Evolutionary conservation across 208 protist species (phyloP).

Genomic region (Trypanosoma cruzi): DNA sequence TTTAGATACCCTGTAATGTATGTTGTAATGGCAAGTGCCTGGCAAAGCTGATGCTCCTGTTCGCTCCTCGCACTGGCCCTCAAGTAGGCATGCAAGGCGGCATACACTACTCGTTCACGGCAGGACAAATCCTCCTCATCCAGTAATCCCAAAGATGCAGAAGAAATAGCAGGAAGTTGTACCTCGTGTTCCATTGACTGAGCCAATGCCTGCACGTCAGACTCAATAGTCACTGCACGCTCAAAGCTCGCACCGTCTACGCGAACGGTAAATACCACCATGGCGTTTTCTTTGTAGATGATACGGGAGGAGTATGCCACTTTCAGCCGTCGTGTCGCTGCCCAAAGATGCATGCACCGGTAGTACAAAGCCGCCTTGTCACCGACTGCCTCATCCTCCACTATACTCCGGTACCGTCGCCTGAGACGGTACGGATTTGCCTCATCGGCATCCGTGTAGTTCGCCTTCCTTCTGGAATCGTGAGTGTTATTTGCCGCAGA

Average conservation of each 20-base stretch:
- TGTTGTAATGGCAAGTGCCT: slow-evolving; percentile 58
- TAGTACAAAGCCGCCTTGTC: slow-evolving; percentile 65
- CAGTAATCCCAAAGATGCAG: slow-evolving; percentile 36
- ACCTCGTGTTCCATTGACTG: slow-evolving; percentile 52
- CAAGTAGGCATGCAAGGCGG: slow-evolving; percentile 75
- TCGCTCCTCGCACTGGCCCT: slow-evolving; percentile 25
- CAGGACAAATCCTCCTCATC: slow-evolving; percentile 57
- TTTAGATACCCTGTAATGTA: slow-evolving; percentile 55
- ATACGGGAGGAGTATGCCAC: slow-evolving; percentile 87
- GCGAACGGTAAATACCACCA: slow-evolving; percentile 81
- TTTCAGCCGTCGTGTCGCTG: slow-evolving; percentile 63
- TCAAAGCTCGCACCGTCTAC: slow-evolving; percentile 65
- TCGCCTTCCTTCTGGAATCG: not conserved
- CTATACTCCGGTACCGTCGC: slow-evolving; percentile 66
- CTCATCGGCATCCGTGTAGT: not conserved
- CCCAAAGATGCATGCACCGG: slow-evolving; percentile 83
- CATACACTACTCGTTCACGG: slow-evolving; percentile 64
- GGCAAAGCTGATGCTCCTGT: slow-evolving; percentile 55
- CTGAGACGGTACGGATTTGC: slow-evolving; percentile 7
- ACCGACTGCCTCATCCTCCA: slow-evolving; percentile 69
- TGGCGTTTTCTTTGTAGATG: slow-evolving; percentile 78
- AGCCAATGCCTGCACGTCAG: slow-evolving; percentile 43
- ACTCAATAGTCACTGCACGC: slow-evolving; percentile 55
- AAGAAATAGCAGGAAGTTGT: slow-evolving; percentile 35
- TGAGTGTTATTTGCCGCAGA: slow-evolving; percentile 1